Percentiles rank a stretch among this genome's conserved stretches.
Evolutionary conservation across 1,139 yeast genomes (phyloP).

Genomic region (Zhuliangozyma blackwelliae): DNA sequence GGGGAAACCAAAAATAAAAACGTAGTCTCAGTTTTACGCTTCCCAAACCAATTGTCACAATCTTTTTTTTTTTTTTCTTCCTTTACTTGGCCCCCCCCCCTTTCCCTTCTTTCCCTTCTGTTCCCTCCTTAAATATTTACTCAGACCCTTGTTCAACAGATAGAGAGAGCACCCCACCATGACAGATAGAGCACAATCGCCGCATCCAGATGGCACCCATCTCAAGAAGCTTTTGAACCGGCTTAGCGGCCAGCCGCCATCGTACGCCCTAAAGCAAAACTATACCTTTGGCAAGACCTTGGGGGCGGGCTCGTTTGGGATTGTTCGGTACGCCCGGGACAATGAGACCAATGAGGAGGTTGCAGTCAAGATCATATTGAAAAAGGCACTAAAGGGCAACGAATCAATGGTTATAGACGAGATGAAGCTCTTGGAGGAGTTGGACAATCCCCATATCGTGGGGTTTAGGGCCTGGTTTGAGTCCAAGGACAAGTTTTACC

Average conservation of each 20-base stretch:
- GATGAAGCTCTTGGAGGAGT: conserved; percentile 56
- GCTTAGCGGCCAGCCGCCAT: conserved; percentile 69
- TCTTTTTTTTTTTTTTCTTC: too few species aligned
- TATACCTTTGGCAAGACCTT: conserved; percentile 74
- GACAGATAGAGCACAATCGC: too few species aligned
- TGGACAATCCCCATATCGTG: conserved; percentile 79
- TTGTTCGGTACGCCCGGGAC: conserved; percentile 73
- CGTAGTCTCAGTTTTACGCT: too few species aligned
- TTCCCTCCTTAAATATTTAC: too few species aligned
- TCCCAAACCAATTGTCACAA: too few species aligned
- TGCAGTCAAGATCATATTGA: conserved; percentile 80
- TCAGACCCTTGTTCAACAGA: too few species aligned
- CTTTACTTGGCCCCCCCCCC: too few species aligned
- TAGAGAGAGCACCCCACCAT: too few species aligned
- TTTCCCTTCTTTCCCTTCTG: too few species aligned
- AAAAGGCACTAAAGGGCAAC: conserved; percentile 75
- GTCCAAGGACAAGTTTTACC: conserved; percentile 69
- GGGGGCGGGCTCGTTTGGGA: conserved; percentile 92
- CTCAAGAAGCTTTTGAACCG: conserved; percentile 43
- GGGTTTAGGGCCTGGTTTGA: conserved; percentile 87
- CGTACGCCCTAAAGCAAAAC: conserved; percentile 58
- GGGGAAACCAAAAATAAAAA: too few species aligned
- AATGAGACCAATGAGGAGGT: conserved; percentile 61
- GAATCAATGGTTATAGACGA: conserved; percentile 73
- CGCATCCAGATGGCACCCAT: conserved; percentile 11